phyloP scores from a whole-genome alignment of 2,329 filamentous ascomycete species.

The Elsinoe perseae region DNA sequence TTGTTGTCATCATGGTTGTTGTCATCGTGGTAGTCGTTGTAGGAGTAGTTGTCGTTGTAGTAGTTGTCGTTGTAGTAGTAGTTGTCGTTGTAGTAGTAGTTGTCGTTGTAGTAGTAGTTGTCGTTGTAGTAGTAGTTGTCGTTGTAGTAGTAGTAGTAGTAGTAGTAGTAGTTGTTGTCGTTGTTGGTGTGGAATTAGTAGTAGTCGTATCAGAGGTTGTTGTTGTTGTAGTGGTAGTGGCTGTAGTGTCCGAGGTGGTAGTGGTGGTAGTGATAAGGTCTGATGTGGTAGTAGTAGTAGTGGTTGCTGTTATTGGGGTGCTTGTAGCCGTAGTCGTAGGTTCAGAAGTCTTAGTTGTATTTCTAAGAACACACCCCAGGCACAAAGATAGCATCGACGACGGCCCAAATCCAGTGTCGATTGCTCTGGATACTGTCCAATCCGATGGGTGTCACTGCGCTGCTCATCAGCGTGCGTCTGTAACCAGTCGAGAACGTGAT shows the following conservation, averaged over 20 bases:
- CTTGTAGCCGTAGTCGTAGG: background rate
- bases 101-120: slow-evolving; percentile 3
- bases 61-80: background rate
- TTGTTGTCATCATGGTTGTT: background rate
- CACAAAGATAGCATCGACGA: too few relatives aligned
- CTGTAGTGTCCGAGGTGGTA: background rate
- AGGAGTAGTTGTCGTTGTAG: background rate
- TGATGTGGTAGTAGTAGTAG: slow-evolving; percentile 2
- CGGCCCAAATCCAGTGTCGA: too few relatives aligned
- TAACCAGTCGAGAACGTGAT: too few relatives aligned
- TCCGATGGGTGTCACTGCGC: too few relatives aligned
- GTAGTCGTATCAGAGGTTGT: slow-evolving; percentile 6
- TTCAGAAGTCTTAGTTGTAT: background rate
- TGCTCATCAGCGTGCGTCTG: too few relatives aligned
- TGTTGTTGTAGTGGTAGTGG: background rate
- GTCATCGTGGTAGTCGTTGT: background rate
- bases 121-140: background rate
- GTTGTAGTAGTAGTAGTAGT: slow-evolving; percentile 2
- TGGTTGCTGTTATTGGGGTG: background rate
- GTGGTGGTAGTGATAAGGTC: background rate
- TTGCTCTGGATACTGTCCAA: too few relatives aligned
- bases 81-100: background rate
- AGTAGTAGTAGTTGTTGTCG: background rate
- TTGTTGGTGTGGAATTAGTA: too few relatives aligned
- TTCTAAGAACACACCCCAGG: background rate